A percentile compares a stretch with the other conserved stretches of the same genome.
These are phyloP conservation scores for Rosa rugosa DNA, from an alignment of 306 rosid species.

Conservation along the genomic window DNA sequence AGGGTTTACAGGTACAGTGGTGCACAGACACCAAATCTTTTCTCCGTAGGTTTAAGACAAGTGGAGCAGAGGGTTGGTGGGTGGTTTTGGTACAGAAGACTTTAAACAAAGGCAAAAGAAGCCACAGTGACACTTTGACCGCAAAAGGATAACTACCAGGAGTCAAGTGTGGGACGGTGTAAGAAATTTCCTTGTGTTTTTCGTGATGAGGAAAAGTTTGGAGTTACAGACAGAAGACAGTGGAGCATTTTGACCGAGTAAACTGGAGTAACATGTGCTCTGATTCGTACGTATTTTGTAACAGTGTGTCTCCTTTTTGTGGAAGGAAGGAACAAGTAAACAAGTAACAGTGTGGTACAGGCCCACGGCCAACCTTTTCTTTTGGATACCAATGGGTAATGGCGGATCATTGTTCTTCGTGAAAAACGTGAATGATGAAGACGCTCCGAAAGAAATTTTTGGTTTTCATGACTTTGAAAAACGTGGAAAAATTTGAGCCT, in stretches of 20 bases:
- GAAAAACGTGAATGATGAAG: too few species aligned
- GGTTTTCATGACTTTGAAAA: too few species aligned
- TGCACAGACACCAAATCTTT: not conserved
- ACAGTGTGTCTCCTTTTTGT: not conserved
- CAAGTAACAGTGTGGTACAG: too few species aligned
- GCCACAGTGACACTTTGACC: not conserved
- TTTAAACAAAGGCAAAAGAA: not conserved
- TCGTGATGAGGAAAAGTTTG: not conserved
- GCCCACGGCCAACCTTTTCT: not conserved
- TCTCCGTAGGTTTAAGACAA: not conserved
- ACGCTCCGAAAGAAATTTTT: too few species aligned
- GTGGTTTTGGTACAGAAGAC: not conserved
- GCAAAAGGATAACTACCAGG: not conserved
- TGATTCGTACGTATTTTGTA: not conserved
- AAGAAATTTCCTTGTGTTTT: not conserved
- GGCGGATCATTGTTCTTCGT: too few species aligned
- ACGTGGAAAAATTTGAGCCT: too few species aligned
- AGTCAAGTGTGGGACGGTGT: not conserved
- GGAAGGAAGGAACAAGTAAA: not conserved
- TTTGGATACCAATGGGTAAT: not conserved
- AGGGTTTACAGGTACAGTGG: not conserved
- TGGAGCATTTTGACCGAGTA: not conserved
- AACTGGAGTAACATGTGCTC: not conserved
- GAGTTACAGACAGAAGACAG: not conserved
- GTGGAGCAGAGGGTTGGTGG: not conserved